Evolutionary conservation across 2,329 filamentous ascomycete species (phyloP), one percentile per base, ranked within the genome.

Genomic region (Fusarium siculi): DNA sequence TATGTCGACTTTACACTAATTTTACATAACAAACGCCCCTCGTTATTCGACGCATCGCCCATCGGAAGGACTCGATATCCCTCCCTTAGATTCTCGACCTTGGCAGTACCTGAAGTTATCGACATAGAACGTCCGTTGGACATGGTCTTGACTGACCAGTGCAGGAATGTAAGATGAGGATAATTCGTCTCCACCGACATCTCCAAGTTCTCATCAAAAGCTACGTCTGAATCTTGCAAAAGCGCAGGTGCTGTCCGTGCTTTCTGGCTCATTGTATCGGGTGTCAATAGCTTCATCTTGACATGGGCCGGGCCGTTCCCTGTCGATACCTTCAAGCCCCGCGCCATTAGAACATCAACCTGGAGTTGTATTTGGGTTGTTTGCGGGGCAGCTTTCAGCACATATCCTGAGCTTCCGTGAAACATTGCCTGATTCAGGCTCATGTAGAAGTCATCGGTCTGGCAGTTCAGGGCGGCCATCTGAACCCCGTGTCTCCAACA

Each of bases 391-490:
- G 19, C 25, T 8, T 62, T 73, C 4, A 59, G 11, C 4, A 70
- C 43, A 30, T 73, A 73, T 2, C 70, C 70, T 2, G 11, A 44
- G 1, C 60, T 70, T 10, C 60, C 61, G 4, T 57, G 7, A 11
- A 73, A 73, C 56, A 73, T 50, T 4, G 70, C 70, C 3, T 40
- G 11, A 1, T 73, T 73, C 9, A 73, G 9, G 4, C 23, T 49
- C 56, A 56, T 70, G 5, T 61, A 55, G 3, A 44, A 30, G 10
- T 67, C 70, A 4, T 36, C 28, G 2, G 70, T 73, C 21, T 73
- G 70, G 2, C 66, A 73, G 7, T 73, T 73, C 19, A 73, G n/a
- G 4, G 70, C 70, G 3, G 43, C 56, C 70, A 73, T 73, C 30
- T 73, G 70, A 18, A 63, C 56, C 0, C 70, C 70, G 1, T 70